phyloP scores from a whole-genome alignment of 768 basidiomycete genomes.

The Suillus discolor region DNA sequence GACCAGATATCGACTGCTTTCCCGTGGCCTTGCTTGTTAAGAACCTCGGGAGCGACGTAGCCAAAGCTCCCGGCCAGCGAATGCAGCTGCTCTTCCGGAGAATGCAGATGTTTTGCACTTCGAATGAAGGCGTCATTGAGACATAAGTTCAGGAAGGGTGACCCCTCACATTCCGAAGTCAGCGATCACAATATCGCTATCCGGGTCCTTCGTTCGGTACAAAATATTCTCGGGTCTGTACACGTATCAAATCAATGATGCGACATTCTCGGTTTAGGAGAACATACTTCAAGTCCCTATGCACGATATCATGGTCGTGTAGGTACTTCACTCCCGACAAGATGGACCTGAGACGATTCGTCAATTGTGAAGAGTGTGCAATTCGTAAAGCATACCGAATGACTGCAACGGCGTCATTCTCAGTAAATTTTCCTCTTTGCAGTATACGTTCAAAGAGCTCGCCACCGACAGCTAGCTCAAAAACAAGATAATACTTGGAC shows the following conservation, averaged over 20 bases:
- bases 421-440: conserved; percentile 88
- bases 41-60: conserved; percentile 90
- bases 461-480: conserved; percentile 92
- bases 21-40: conserved; percentile 81
- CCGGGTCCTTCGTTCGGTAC: conserved; percentile 73
- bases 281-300: conserved; percentile 89
- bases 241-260: not conserved
- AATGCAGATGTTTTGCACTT: conserved; percentile 83
- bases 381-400: conserved; percentile 52
- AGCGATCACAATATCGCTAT: conserved; percentile 91
- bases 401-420: conserved; percentile 83
- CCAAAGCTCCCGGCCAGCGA: conserved; percentile 82
- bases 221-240: conserved; percentile 93
- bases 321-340: conserved; percentile 87
- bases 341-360: conserved; percentile 56
- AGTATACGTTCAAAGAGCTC: conserved; percentile 92
- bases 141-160: conserved; percentile 12
- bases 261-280: not conserved
- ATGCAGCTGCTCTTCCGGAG: conserved; percentile 68
- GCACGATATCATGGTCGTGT: conserved; percentile 91
- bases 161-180: conserved; percentile 91
- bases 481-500: conserved; percentile 92
- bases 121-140: not conserved
- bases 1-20: conserved; percentile 96
- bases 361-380: not conserved